These are phyloP conservation scores for Eragrostis tef DNA, from an alignment of 202 grass and related monocot species.

Conservation along the genomic window DNA sequence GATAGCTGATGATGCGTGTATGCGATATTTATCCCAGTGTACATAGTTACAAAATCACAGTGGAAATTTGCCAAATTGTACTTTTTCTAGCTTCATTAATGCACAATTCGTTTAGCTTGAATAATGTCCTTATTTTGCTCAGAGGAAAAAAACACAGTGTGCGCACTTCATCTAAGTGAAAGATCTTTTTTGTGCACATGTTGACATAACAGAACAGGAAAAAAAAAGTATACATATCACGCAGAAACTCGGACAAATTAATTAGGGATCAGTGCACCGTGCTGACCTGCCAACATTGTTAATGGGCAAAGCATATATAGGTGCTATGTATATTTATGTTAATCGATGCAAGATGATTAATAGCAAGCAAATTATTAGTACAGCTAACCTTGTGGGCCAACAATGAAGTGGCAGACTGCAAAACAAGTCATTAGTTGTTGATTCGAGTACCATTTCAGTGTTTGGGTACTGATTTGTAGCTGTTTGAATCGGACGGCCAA, in stretches of 20 bases:
- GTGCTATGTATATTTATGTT: neutral
- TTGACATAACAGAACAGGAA: neutral
- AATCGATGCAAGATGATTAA: neutral
- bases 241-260: neutral
- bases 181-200: neutral
- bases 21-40: neutral
- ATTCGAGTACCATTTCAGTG: conserved; percentile 32
- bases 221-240: neutral
- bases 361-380: conserved; percentile 46
- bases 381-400: conserved; percentile 49
- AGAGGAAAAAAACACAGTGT: neutral
- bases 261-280: neutral
- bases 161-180: neutral
- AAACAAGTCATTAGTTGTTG: conserved; percentile 34
- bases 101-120: neutral
- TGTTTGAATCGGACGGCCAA: conserved; percentile 33
- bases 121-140: neutral
- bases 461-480: conserved; percentile 34
- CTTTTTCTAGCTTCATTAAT: neutral
- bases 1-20: neutral
- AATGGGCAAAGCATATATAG: neutral
- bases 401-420: conserved; percentile 34
- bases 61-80: neutral
- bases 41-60: neutral
- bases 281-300: conserved; percentile 23